Evolutionary conservation across 192 early-diverging fungal genomes (phyloP).

Genomic region (Coemansia sp.): DNA sequence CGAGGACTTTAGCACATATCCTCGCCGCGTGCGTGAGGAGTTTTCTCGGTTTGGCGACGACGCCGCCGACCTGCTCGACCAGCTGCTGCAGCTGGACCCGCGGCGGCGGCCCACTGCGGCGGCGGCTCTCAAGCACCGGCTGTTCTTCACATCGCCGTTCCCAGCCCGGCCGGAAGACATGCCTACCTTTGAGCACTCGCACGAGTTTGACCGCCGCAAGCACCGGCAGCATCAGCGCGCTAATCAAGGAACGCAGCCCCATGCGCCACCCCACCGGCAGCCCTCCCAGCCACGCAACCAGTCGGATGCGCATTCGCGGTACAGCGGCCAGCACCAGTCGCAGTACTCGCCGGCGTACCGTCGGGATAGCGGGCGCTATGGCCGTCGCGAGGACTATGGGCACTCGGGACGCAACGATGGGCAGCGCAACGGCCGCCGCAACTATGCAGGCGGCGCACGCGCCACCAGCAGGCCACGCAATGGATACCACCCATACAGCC

Average conservation of each 20-base stretch:
- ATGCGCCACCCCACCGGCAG: conserved; percentile 5
- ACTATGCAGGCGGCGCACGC: neutral
- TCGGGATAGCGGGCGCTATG: conserved; percentile 26
- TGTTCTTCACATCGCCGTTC: conserved; percentile 71
- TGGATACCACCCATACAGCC: conserved; percentile 34
- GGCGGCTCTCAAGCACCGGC: conserved; percentile 75
- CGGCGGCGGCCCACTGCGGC: conserved; percentile 67
- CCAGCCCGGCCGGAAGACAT: conserved; percentile 68
- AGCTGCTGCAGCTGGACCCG: conserved; percentile 77
- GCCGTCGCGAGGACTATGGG: conserved; percentile 21
- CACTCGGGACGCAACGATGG: conserved; percentile 22
- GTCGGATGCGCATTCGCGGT: neutral
- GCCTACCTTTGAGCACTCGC: conserved; percentile 73
- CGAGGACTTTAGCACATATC: conserved; percentile 54
- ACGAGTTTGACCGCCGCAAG: conserved; percentile 71
- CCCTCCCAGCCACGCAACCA: conserved; percentile 13
- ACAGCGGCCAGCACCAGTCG: conserved; percentile 15
- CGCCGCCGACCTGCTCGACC: conserved; percentile 73
- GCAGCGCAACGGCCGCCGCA: conserved; percentile 21
- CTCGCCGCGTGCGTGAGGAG: conserved; percentile 61
- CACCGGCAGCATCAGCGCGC: conserved; percentile 15
- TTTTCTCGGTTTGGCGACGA: conserved; percentile 59
- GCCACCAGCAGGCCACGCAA: conserved; percentile 12
- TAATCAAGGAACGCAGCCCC: conserved; percentile 16
- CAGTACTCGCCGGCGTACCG: conserved; percentile 36